Base-by-base conservation (phyloP, 805 yeast genomes). In the Candida corydali region DNA sequence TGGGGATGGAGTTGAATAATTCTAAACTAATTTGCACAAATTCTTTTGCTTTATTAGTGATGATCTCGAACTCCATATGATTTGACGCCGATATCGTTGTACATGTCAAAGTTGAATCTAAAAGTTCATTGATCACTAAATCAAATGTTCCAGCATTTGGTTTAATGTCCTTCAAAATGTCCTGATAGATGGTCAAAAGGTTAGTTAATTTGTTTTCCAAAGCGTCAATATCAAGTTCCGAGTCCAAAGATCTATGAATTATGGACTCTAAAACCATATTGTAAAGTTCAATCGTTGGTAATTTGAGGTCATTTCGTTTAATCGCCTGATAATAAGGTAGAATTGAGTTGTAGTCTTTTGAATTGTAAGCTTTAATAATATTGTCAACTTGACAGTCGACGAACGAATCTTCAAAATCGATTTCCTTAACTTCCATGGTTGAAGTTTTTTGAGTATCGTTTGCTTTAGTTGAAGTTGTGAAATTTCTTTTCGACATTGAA, bases 151-250 rank as follows among this genome's bases (percentile, higher is more conserved):
- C 63, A 28, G 54, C 49, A 17, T 71, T 65, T 12, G 93, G 93
- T 51, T 75, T 79, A 17, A 73, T 23, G 9, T 34, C 42, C 4
- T 39, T 51, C 26, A 83, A 63, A 52, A 82, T 60, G 47, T 81
- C 88, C 34, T 83, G 84, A 51, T 83, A 83, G 24, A 81, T 78
- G 15, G 77, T 80, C 44, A 83, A 59, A 40, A 83, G 54, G 37
- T 72, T 75, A 2, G 85, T 81, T 52, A 83, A 64, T 51, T 73
- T 75, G 31, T 70, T 72, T 52, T 83, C 87, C 5, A 75, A 57
- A 17, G 78, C 65, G 43, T 44, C 54, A 4, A 60, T 39, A 3
- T 47, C 36, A 3, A 30, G 8, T 15, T 54, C 59, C 7, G 69
- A 73, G 38, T 73, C 74, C 26, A 76, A 57, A 3, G 63, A 49